Evolutionary conservation across 495 filamentous ascomycete species (phyloP), one percentile per base, ranked within the genome.

Genomic region (Penicillium coffeae): DNA sequence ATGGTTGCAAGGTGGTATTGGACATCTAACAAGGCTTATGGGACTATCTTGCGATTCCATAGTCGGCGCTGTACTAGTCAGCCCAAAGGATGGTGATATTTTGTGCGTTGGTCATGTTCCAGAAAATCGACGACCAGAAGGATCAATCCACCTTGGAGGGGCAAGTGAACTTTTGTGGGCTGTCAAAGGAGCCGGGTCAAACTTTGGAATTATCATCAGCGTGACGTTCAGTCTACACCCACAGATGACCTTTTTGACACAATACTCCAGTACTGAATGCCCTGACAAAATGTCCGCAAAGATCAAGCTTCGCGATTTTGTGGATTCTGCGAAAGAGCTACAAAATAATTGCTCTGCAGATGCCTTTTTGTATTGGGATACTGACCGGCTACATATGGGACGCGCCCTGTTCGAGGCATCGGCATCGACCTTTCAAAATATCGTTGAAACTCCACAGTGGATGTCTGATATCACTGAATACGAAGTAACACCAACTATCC

Each of bases 1-100:
- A 34, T 84, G 78, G 79, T 64, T 86, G 41, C 81, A 86, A 70
- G 82, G 81, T 47, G 81, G 81, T 55, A 81, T 86, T 38, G 81
- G 81, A 10, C 79, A 83, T 59, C 68, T 84, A 41, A 57, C 78
- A 42, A 74, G 81, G 48, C 44, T 73, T 34, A 55, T 83, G 47
- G 80, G 81, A 19, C 80, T 86, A 21, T 55, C 80, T 8, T 84
- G 79, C 61, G 81, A 86, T 59, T 62, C 75, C 42, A 78, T 86
- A 49, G 65, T 83, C 38, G 81, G 80, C 59, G 79, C 71, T 18
- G 72, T 83, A 15, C 30, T 83, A 37, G 78, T 84, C 66, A 77
- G 75, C 56, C 71, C 79, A 53, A 57, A 74, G 1, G 75, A 78
- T 54, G 66, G 74, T 48, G 52, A 77, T 34, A 46, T 75, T 37